Conservation (phyloP, 1,284 basidiomycete species). For the Porogramme epimiltina region DNA sequence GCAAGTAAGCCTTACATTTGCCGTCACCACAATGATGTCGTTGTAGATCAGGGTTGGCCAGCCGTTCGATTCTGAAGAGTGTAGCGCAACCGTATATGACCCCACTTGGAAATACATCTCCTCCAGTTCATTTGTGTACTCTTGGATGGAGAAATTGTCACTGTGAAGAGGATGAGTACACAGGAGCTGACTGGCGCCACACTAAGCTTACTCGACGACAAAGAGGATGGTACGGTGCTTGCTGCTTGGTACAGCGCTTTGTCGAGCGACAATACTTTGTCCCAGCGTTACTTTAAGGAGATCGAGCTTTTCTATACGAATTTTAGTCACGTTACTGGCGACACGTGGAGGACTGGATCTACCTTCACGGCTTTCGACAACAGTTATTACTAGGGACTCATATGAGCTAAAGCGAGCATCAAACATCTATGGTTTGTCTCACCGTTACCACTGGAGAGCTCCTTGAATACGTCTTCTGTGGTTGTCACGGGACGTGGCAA, state of each 20-base stretch:
- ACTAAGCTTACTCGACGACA: constrained; percentile 19
- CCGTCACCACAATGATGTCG: constrained; percentile 21
- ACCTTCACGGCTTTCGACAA: constrained; percentile 15
- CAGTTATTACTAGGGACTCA: constrained; percentile 8
- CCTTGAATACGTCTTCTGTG: background rate
- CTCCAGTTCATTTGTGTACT: constrained; percentile 15
- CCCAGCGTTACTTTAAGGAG: constrained; percentile 9
- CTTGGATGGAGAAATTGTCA: constrained; percentile 15
- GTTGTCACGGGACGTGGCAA: constrained; percentile 6
- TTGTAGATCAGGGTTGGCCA: constrained; percentile 19
- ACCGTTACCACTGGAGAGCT: constrained; percentile 8
- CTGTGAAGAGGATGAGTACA: background rate
- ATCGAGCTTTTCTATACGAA: constrained; percentile 11
- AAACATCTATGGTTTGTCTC: background rate
- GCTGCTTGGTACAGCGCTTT: constrained; percentile 2
- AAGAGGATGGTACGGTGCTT: constrained; percentile 18
- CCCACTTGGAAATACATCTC: constrained; percentile 18
- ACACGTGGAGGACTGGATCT: background rate
- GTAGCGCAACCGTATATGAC: constrained; percentile 19
- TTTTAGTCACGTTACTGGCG: background rate
- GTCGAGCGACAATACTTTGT: constrained; percentile 11
- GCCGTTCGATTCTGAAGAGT: constrained; percentile 11
- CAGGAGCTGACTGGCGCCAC: background rate
- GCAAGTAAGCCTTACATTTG: constrained; percentile 11
- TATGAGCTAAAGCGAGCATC: background rate